Conservation (phyloP, 768 basidiomycete genomes). For the Agaricus blazei region DNA sequence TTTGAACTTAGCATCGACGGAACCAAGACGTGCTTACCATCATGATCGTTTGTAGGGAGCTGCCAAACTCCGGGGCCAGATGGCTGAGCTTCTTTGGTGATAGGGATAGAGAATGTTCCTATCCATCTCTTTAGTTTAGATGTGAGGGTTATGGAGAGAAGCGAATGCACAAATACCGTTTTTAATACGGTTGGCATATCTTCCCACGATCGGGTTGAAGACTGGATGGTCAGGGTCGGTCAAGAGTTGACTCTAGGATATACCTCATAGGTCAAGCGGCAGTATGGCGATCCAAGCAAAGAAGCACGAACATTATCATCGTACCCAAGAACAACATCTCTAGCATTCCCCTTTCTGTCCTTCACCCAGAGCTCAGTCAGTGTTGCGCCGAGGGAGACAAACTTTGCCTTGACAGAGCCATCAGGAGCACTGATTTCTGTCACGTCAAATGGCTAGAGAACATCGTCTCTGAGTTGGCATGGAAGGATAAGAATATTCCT, state of each 20-base stretch:
- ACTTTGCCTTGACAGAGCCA: conserved; percentile 52
- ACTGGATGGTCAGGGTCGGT: conserved; percentile 44
- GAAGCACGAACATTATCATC: conserved; percentile 41
- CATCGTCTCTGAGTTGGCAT: neutral
- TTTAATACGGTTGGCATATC: conserved; percentile 50
- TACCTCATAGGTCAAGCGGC: neutral
- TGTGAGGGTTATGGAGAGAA: neutral
- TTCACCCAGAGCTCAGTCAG: conserved; percentile 53
- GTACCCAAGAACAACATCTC: conserved; percentile 53
- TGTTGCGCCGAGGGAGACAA: conserved; percentile 53
- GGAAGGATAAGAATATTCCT: neutral
- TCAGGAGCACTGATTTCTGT: conserved; percentile 45
- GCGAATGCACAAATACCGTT: conserved; percentile 27
- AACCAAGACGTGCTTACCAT: conserved; percentile 25
- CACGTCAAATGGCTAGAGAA: conserved; percentile 42
- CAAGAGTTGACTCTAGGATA: conserved; percentile 29
- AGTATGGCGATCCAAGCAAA: neutral
- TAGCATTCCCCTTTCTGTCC: conserved; percentile 39
- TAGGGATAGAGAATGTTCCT: conserved; percentile 53
- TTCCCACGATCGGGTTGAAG: conserved; percentile 37
- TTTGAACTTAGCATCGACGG: neutral
- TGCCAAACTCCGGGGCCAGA: conserved; percentile 41
- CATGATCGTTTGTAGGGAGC: conserved; percentile 45
- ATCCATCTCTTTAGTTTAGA: neutral
- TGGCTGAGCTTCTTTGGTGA: conserved; percentile 38